Percentiles rank a stretch among this genome's conserved stretches.
Evolutionary conservation across 768 basidiomycete species (phyloP).

Genomic region (Russula compacta): DNA sequence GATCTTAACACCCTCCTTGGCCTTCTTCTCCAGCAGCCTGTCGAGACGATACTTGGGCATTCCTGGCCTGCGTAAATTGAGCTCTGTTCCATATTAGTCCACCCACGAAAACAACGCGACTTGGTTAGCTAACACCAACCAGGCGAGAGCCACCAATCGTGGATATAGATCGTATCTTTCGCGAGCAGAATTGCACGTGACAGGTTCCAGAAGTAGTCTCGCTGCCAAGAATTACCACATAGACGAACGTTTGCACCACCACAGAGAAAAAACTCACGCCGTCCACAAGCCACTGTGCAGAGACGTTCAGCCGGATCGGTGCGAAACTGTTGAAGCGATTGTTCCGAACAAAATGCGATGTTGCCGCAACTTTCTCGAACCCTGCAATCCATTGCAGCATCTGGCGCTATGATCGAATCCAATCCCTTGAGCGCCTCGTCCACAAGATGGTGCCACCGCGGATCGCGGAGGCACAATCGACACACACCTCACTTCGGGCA

Average conservation of each 20-base stretch:
- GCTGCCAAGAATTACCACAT: constrained; percentile 33
- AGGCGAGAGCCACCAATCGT: constrained; percentile 97
- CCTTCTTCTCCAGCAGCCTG: constrained; percentile 77
- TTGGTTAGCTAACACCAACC: constrained; percentile 33
- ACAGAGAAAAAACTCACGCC: constrained; percentile 48
- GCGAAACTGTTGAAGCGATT: constrained; percentile 95
- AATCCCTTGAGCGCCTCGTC: neutral
- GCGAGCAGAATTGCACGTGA: constrained; percentile 86
- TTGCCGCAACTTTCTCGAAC: constrained; percentile 67
- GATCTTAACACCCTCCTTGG: constrained; percentile 92
- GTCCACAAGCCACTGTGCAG: constrained; percentile 97
- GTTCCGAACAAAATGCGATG: constrained; percentile 65
- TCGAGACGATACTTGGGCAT: constrained; percentile 86
- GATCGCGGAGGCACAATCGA: neutral
- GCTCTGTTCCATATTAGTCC: constrained; percentile 37
- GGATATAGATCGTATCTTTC: constrained; percentile 83
- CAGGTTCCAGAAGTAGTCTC: constrained; percentile 98
- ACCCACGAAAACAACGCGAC: neutral
- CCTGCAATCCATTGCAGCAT: constrained; percentile 97
- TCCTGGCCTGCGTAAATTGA: constrained; percentile 76
- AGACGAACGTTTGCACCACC: neutral
- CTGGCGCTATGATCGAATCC: constrained; percentile 52
- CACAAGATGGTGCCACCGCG: neutral
- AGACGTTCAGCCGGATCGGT: constrained; percentile 85
- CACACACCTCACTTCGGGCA: constrained; percentile 73